These are phyloP conservation scores for Cocos nucifera DNA, from an alignment of 176 grass and related monocot species.

Conservation along the genomic window DNA sequence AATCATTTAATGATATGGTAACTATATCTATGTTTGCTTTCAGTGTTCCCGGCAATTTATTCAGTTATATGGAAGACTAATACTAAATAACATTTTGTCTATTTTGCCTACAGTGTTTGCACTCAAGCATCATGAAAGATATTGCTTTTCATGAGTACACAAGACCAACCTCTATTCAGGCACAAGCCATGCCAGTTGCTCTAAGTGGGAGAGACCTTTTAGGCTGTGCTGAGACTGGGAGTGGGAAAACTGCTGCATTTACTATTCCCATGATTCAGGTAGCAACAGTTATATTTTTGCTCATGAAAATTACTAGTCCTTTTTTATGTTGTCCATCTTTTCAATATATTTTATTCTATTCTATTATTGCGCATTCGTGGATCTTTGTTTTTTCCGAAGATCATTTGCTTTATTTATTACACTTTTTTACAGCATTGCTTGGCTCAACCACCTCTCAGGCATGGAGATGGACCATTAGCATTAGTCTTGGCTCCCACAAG, in stretches of 20 bases:
- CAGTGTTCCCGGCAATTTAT: neutral
- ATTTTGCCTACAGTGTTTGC: neutral
- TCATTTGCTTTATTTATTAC: too few species aligned
- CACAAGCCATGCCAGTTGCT: neutral
- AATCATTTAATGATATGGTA: constrained; percentile 3
- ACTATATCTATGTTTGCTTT: neutral
- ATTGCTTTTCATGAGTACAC: neutral
- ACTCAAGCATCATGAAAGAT: neutral
- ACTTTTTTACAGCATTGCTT: too few species aligned
- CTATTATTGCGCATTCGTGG: too few species aligned
- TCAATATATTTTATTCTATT: too few species aligned
- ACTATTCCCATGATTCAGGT: neutral
- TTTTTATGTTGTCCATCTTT: too few species aligned
- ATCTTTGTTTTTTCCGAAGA: too few species aligned
- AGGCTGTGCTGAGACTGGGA: neutral
- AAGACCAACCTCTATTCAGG: neutral
- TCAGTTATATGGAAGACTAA: neutral
- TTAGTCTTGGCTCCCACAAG: too few species aligned
- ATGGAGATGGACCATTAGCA: too few species aligned
- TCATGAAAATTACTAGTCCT: too few species aligned
- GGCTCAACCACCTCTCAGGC: too few species aligned
- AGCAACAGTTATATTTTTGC: neutral
- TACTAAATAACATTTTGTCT: neutral
- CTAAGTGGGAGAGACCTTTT: neutral
- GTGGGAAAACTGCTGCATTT: neutral